Conservation (phyloP, 2,329 filamentous ascomycete species). For the Venturia aucupariae region DNA sequence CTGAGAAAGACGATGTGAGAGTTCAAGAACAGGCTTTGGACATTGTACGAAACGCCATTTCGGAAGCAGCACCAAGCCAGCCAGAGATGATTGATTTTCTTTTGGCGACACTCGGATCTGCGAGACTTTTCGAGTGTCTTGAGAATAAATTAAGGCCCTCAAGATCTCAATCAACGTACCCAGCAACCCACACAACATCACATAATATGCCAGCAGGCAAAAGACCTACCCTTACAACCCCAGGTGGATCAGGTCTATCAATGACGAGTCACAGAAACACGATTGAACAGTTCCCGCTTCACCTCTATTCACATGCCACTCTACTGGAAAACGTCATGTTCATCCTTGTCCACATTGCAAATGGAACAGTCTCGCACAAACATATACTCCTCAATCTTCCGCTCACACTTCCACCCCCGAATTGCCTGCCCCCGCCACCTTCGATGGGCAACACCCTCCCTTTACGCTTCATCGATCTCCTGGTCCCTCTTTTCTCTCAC, state of each 20-base stretch:
- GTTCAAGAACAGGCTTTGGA: slow-evolving; percentile 89
- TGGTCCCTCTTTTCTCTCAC: slow-evolving; percentile 66
- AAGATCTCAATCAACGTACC: slow-evolving; percentile 23
- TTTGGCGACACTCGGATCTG: slow-evolving; percentile 64
- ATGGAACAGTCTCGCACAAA: slow-evolving; percentile 67
- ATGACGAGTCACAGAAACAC: neutral
- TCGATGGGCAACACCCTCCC: neutral
- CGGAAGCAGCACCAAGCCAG: slow-evolving; percentile 43
- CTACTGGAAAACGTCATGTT: slow-evolving; percentile 71
- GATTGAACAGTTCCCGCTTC: slow-evolving; percentile 26
- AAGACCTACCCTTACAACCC: slow-evolving; percentile 36
- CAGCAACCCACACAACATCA: neutral
- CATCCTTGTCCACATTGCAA: slow-evolving; percentile 81
- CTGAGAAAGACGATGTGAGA: slow-evolving; percentile 66
- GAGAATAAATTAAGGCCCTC: slow-evolving; percentile 61
- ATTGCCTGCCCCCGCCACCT: slow-evolving; percentile 53
- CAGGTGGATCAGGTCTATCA: slow-evolving; percentile 13
- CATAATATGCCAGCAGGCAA: slow-evolving; percentile 7
- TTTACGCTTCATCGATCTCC: slow-evolving; percentile 54
- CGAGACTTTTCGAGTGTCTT: slow-evolving; percentile 72
- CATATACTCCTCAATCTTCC: slow-evolving; percentile 41
- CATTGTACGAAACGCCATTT: slow-evolving; percentile 82
- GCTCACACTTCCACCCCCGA: slow-evolving; percentile 45
- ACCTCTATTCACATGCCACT: slow-evolving; percentile 35
- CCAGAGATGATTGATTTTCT: slow-evolving; percentile 75